Evolutionary conservation across 2,329 filamentous ascomycete genomes (phyloP), one percentile per base, ranked within the genome.

Genomic region (Cryphonectria radicalis): DNA sequence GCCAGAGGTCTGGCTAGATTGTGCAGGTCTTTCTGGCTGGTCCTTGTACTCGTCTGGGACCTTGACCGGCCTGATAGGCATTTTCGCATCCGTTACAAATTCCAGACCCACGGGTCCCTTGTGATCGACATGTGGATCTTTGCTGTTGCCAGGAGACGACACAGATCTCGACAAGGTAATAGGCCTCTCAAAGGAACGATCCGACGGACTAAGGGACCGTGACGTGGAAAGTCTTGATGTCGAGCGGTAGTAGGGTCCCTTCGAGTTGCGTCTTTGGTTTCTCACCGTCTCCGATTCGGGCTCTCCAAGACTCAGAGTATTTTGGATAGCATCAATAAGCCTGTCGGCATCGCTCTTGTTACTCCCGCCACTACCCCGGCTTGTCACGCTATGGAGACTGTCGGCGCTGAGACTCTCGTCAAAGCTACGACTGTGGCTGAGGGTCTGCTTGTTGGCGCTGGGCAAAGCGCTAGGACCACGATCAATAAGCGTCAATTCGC

Each of bases 261-360:
- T 70, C 0, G 75, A 74, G 40, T 70, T 76, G 17, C 64, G 63
- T 32, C 66, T 73, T 5, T 71, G 69, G 17, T 59, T 57, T 3
- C 72, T 72, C 1, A 73, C 72, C 0, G 42, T 10, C 1, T 80
- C 77, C 13, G 78, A 78, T 35, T 83, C 82, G 0, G 76, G 68
- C 19, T 83, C 82, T 5, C 82, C 80, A 0, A 85, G 75, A 2
- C 81, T 77, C 1, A 89, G 79, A 0, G 91, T 87, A 14, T 88
- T 89, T 75, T 91, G 88, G 3, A 94, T 92, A 2, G 91, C 91
- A 76, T 93, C 88, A 35, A 93, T 93, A 17, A 94, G 82, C 40
- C 91, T 84, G 72, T 93, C 91, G 0, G 91, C 90, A 74, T 93
- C 90, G 75, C 88, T 90, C 75, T 82, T 85, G 53, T 77, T 81